Evolutionary conservation across 2,329 filamentous ascomycete species (phyloP).

Genomic region (Pseudogymnoascus sp.): DNA sequence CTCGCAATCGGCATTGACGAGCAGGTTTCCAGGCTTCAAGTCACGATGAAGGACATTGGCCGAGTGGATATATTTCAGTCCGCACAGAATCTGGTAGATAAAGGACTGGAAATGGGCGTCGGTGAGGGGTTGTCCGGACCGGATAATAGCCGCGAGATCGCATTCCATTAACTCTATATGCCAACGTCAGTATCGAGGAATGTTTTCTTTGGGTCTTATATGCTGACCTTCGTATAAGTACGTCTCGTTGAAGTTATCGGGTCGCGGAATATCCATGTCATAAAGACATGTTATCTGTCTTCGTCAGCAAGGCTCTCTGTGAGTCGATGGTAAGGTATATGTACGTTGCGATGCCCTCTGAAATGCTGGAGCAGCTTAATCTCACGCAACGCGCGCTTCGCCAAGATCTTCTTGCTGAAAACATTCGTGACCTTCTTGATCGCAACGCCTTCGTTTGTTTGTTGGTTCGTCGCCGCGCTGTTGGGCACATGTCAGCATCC

Average conservation of each 20-base stretch:
- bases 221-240: conserved; percentile 88
- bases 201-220: neutral
- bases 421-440: conserved; percentile 99
- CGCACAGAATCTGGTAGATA: conserved; percentile 99
- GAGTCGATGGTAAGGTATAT: conserved; percentile 26
- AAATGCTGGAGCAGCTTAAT: conserved; percentile 99
- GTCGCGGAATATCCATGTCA: conserved; percentile 97
- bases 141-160: conserved; percentile 94
- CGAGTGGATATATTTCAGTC: conserved; percentile 98
- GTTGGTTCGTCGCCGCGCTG: conserved; percentile 1
- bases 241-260: conserved; percentile 97
- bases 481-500: conserved; percentile 9
- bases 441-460: conserved; percentile 70
- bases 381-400: conserved; percentile 93
- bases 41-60: conserved; percentile 96
- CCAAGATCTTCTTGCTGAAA: conserved; percentile 99
- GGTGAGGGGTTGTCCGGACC: conserved; percentile 91
- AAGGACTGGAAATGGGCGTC: conserved; percentile 99
- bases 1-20: conserved; percentile 98
- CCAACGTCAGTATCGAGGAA: conserved; percentile 16
- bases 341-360: conserved; percentile 76
- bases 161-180: conserved; percentile 92
- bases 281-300: conserved; percentile 92
- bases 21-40: conserved; percentile 90
- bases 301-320: conserved; percentile 30